These are phyloP conservation scores for Melaleuca quinquenervia DNA, from an alignment of 345 rosid genomes.

Conservation along the genomic window DNA sequence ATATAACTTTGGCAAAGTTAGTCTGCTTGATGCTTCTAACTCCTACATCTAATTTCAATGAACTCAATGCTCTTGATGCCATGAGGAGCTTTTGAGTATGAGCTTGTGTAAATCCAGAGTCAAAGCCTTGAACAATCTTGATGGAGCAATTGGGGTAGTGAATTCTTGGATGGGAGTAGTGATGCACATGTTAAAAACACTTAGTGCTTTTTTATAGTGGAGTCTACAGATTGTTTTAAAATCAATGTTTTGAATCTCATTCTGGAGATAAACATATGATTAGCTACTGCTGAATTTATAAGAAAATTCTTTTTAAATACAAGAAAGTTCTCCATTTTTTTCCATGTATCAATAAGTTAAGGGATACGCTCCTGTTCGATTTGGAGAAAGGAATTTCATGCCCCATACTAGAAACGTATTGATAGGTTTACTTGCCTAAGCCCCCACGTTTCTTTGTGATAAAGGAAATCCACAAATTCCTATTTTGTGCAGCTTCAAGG, in stretches of 20 bases:
- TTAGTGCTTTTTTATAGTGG: background rate
- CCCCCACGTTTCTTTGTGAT: too few species aligned
- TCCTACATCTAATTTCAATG: constrained; percentile 27
- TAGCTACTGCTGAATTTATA: background rate
- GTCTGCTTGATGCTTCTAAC: constrained; percentile 19
- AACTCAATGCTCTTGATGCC: constrained; percentile 6
- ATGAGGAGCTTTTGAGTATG: constrained; percentile 14
- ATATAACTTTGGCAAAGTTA: background rate
- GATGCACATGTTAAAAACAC: too few species aligned
- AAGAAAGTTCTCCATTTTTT: too few species aligned
- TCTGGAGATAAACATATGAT: background rate
- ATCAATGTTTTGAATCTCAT: background rate
- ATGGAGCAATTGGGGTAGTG: background rate
- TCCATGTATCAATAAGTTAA: background rate
- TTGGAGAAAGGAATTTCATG: background rate
- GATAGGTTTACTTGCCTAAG: background rate
- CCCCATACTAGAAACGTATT: background rate
- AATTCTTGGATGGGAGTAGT: too few species aligned
- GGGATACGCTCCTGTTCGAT: background rate
- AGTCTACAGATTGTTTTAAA: background rate
- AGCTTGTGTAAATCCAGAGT: background rate
- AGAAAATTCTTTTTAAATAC: background rate
- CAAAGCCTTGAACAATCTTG: background rate
- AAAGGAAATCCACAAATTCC: too few species aligned
- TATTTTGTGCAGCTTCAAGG: too few species aligned